Conservation (phyloP, 371 early-diverging fungal species). For the Mucor racemosus region DNA sequence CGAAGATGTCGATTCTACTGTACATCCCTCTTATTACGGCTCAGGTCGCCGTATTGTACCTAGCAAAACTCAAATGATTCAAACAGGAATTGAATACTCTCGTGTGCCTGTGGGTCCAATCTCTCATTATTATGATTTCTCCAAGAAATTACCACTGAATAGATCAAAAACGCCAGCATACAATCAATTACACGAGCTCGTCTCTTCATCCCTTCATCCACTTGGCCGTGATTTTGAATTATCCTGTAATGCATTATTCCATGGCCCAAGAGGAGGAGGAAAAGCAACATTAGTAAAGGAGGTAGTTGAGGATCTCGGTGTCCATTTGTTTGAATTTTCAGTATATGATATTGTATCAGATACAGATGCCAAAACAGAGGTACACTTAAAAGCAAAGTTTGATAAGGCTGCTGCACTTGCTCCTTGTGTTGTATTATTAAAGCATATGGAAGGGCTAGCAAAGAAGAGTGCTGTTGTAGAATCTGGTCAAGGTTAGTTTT, state of each 20-base stretch:
- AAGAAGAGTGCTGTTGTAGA: constrained; percentile 71
- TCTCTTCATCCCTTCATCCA: constrained; percentile 78
- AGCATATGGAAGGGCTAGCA: constrained; percentile 82
- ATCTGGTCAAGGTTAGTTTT: constrained; percentile 63
- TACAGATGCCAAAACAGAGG: constrained; percentile 79
- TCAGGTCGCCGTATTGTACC: constrained; percentile 60
- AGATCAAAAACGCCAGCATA: constrained; percentile 36
- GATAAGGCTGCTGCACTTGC: constrained; percentile 78
- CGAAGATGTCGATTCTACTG: constrained; percentile 9
- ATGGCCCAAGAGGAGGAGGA: constrained; percentile 88
- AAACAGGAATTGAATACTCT: constrained; percentile 70
- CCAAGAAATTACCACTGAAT: constrained; percentile 35
- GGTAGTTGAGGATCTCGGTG: constrained; percentile 73
- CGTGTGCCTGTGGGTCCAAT: constrained; percentile 57
- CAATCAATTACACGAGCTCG: constrained; percentile 54
- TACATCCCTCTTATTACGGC: constrained; percentile 50
- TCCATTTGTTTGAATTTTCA: constrained; percentile 77
- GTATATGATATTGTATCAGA: constrained; percentile 81
- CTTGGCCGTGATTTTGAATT: constrained; percentile 69
- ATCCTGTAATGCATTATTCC: constrained; percentile 75
- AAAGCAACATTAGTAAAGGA: constrained; percentile 72
- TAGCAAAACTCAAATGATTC: constrained; percentile 65
- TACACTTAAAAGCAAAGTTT: constrained; percentile 72
- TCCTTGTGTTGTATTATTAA: constrained; percentile 81
- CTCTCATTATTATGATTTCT: constrained; percentile 43